A percentile compares a stretch with the other conserved stretches of the same genome.
These are phyloP conservation scores for Starmerella sirachaensis DNA, from an alignment of 805 yeast genomes.

Conservation along the genomic window DNA sequence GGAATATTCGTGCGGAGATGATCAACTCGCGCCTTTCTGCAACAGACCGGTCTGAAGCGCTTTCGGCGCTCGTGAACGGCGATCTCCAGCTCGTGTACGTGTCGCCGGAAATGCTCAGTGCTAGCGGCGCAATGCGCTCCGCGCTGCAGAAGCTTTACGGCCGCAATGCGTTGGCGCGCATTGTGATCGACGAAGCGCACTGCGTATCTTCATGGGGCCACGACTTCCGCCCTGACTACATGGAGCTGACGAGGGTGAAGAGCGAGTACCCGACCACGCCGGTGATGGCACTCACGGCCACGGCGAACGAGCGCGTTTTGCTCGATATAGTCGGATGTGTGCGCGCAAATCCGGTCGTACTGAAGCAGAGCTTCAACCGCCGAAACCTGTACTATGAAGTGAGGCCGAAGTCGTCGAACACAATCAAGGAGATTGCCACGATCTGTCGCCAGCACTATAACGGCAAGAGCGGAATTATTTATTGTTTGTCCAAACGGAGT, in stretches of 20 bases:
- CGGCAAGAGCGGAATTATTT: slow-evolving; percentile 71
- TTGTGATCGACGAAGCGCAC: slow-evolving; percentile 95
- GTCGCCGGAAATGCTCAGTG: slow-evolving; percentile 89
- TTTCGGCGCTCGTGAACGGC: slow-evolving; percentile 53
- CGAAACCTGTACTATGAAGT: slow-evolving; percentile 75
- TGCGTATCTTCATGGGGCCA: slow-evolving; percentile 99
- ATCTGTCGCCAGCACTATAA: slow-evolving; percentile 34
- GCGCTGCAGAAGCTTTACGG: slow-evolving; percentile 49
- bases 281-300: slow-evolving; percentile 91
- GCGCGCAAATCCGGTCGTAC: slow-evolving; percentile 43
- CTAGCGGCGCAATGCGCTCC: slow-evolving; percentile 53
- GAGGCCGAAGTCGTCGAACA: slow-evolving; percentile 36
- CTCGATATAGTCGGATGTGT: slow-evolving; percentile 76
- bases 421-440: slow-evolving; percentile 13
- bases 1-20: slow-evolving; percentile 73
- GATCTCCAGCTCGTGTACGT: slow-evolving; percentile 65
- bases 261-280: slow-evolving; percentile 67
- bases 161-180: slow-evolving; percentile 53
- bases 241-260: slow-evolving; percentile 64
- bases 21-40: slow-evolving; percentile 63
- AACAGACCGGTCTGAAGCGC: slow-evolving; percentile 50
- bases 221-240: slow-evolving; percentile 93
- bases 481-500: slow-evolving; percentile 79
- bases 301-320: slow-evolving; percentile 84
- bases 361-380: slow-evolving; percentile 87